Conservation (phyloP, 192 early-diverging fungal species). For the Entomortierella parvispora region DNA sequence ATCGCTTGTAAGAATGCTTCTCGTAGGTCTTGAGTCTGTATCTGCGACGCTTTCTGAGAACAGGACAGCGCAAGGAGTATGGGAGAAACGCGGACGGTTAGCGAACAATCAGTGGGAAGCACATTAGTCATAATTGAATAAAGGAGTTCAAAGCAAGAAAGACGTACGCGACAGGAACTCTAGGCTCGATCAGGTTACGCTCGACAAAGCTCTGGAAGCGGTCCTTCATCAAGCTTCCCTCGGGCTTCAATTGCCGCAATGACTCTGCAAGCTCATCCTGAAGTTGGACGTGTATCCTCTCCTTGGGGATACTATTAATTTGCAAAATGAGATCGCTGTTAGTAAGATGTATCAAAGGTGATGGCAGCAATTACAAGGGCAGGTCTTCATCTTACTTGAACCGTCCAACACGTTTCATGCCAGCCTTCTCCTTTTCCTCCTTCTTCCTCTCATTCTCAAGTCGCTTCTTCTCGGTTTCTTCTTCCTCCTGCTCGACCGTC, state of each 20-base stretch:
- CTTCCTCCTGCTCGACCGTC: constrained; percentile 51
- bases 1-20: constrained; percentile 64
- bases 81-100: background rate
- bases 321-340: background rate
- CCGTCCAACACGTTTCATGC: constrained; percentile 53
- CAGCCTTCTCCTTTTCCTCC: constrained; percentile 48
- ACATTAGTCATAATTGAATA: too few species aligned
- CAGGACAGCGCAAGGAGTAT: background rate
- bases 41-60: constrained; percentile 50
- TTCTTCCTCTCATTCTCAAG: constrained; percentile 34
- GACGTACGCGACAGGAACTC: constrained; percentile 56
- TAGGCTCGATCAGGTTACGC: constrained; percentile 66
- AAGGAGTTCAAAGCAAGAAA: too few species aligned
- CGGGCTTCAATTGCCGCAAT: constrained; percentile 63
- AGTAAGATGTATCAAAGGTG: background rate
- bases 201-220: constrained; percentile 63
- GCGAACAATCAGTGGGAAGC: background rate
- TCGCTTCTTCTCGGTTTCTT: constrained; percentile 42
- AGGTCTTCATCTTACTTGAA: constrained; percentile 34
- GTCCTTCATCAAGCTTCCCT: constrained; percentile 68
- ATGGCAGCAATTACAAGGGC: background rate
- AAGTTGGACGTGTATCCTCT: constrained; percentile 52
- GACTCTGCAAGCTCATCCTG: constrained; percentile 66
- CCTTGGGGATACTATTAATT: constrained; percentile 40
- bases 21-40: constrained; percentile 65